Base-by-base conservation (phyloP, 345 rosid genomes). In the Pseudoturritis turrita region DNA sequence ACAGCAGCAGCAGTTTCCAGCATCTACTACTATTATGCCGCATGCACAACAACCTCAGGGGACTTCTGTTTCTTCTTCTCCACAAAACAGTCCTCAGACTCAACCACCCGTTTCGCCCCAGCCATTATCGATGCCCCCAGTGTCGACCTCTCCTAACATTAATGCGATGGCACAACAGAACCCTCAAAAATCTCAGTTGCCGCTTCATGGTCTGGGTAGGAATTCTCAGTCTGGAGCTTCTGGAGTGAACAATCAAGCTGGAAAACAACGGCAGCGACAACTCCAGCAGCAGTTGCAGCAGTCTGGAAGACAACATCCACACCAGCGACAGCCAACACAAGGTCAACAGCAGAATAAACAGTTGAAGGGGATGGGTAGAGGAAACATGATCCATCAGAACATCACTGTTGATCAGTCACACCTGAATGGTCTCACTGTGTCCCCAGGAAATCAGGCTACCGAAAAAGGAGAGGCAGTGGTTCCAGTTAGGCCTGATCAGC, bases 261-360 rank as follows among this genome's bases (percentile, higher is more conserved):
- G 86, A 63, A 96, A 90, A 87, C 99, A 87, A 75, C 86, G 95
- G 29, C 99, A 83, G 66, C 81, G 89, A 19, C 96, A 85, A 65
- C 90, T 73, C 66, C 95, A 80, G 78, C 96, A 90, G 82, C 97
- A 86, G 71, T 79, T 87, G 50, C 98, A 84, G 73, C 96, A 92
- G 75, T 70, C 98, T 79, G 96, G 87, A 61, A 80, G 96, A 80
- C 86, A 79, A 41, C 99, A 92, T 72, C 98, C 96, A 79, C 95
- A 87, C 68, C 92, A 89, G 77, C 85, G 91, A 58, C 97, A 83
- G 40, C 83, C 80, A 47, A 52, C 84, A 18, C 89, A 81, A 67
- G 81, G 85, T 50, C 84, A 87, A 51, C 97, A 87, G 74, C 96
- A 85, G 77, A 74, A 82, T 71, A 96, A 92, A 78, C 71, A 81